Evolutionary conservation across 495 filamentous ascomycete species (phyloP), one percentile per base, ranked within the genome.

Genomic region (Aspergillus steynii): DNA sequence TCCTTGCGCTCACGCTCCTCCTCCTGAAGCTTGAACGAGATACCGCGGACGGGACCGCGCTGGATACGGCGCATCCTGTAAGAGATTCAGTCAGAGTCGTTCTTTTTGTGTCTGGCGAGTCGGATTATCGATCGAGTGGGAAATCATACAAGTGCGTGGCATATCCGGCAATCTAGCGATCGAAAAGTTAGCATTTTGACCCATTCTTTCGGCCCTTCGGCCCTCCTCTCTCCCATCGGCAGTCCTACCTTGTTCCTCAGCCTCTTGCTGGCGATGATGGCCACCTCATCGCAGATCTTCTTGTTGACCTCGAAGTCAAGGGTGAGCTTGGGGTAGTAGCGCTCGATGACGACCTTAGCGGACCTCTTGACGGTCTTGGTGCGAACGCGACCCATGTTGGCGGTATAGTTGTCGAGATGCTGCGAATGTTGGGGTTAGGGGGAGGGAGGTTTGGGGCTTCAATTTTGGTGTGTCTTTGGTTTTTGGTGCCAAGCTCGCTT

Each of bases 261-360:
- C 78, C 95, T 87, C 90, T 97, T 97, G 63, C 89, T 92, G 65
- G 96, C 92, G 78, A 98, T 99, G 80, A 98, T 96, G 75, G 96
- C 96, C 70, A 99, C 96, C 84, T 99, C 96, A 92, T 98, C 96
- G 83, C 96, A 98, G 71, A 97, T 93, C 66, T 94, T 84, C 89
- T 99, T 98, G 89, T 99, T 99, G 87, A 92, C 96, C 86, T 99
- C 96, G 86, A 99, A 99, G 83, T 98, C 96, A 78, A 98, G 92
- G 59, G 93, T 96, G 77, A 99, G 84, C 80, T 92, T 92, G 73
- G 95, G 96, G 86, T 99, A 97, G 86, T 96, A 97, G 67, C 90
- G 89, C 88, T 98, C 95, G 81, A 99, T 97, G 82, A 98, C 92
- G 86, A 97, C 92, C 89, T 98, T 98, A 82, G 96, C 93, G 81